These are phyloP conservation scores for Sesbania bispinosa DNA, from an alignment of 306 rosid species.

Conservation along the genomic window DNA sequence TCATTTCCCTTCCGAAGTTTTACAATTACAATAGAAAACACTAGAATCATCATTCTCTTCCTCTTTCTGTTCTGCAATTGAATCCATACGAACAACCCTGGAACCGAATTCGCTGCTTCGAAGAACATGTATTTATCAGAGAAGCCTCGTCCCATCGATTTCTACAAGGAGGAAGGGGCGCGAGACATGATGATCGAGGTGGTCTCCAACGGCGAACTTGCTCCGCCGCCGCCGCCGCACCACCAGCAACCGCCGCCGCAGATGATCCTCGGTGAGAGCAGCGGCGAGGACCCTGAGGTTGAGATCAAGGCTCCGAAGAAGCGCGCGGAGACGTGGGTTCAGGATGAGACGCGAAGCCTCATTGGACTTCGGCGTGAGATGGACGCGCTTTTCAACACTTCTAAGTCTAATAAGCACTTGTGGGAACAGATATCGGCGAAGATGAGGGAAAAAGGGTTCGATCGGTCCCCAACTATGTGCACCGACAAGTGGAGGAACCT, in stretches of 20 bases:
- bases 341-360: constrained; percentile 83
- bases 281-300: constrained; percentile 75
- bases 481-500: constrained; percentile 97
- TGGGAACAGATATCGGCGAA: constrained; percentile 92
- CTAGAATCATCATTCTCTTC: background rate
- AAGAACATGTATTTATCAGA: constrained; percentile 65
- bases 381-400: constrained; percentile 78
- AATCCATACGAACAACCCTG: background rate
- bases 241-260: constrained; percentile 49
- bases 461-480: constrained; percentile 93
- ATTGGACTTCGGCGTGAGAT: constrained; percentile 70
- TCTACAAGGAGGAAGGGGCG: constrained; percentile 58
- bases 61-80: background rate
- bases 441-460: constrained; percentile 90
- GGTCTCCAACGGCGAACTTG: constrained; percentile 41
- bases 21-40: background rate
- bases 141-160: constrained; percentile 69
- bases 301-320: constrained; percentile 89
- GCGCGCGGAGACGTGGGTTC: constrained; percentile 96
- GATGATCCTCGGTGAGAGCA: constrained; percentile 72
- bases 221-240: constrained; percentile 27
- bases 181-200: constrained; percentile 82
- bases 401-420: constrained; percentile 86
- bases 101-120: background rate
- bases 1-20: background rate